Conservation (phyloP, 2,329 filamentous ascomycete species). For the Fulvia fulva region DNA sequence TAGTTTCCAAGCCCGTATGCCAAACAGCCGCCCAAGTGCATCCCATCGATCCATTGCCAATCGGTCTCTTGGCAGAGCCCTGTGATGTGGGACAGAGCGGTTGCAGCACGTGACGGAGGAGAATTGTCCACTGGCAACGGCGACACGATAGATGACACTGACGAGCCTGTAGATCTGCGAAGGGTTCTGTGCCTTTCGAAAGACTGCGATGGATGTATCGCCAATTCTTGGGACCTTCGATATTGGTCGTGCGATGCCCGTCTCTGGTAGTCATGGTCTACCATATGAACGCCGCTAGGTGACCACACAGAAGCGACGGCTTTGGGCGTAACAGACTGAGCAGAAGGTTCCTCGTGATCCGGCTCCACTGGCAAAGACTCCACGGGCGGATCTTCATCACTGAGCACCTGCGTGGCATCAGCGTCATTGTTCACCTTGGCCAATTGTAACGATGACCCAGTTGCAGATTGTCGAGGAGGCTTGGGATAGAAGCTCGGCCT, state of each 20-base stretch:
- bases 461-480: constrained; percentile 55
- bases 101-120: constrained; percentile 52
- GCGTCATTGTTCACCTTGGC: constrained; percentile 7
- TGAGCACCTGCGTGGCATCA: constrained; percentile 2
- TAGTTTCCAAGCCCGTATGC: constrained; percentile 87
- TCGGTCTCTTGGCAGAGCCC: constrained; percentile 72
- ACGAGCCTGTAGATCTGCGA: constrained; percentile 30
- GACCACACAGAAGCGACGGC: constrained; percentile 17
- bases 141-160: constrained; percentile 34
- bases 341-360: constrained; percentile 1
- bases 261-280: constrained; percentile 22
- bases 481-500: constrained; percentile 60
- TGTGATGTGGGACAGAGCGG: constrained; percentile 67
- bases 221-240: constrained; percentile 5
- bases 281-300: constrained; percentile 19
- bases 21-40: constrained; percentile 84
- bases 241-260: constrained; percentile 24
- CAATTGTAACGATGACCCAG: constrained; percentile 42
- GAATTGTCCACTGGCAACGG: constrained; percentile 35
- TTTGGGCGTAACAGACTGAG: constrained; percentile 15
- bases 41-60: constrained; percentile 90
- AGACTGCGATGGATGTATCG: constrained; percentile 2
- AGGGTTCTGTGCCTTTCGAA: constrained; percentile 21
- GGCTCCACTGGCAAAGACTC: constrained; percentile 2
- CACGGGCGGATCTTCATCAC: constrained; percentile 13